Evolutionary conservation across 2,329 filamentous ascomycete species (phyloP), one percentile per base, ranked within the genome.

Genomic region (Leptographium galeiforme): DNA sequence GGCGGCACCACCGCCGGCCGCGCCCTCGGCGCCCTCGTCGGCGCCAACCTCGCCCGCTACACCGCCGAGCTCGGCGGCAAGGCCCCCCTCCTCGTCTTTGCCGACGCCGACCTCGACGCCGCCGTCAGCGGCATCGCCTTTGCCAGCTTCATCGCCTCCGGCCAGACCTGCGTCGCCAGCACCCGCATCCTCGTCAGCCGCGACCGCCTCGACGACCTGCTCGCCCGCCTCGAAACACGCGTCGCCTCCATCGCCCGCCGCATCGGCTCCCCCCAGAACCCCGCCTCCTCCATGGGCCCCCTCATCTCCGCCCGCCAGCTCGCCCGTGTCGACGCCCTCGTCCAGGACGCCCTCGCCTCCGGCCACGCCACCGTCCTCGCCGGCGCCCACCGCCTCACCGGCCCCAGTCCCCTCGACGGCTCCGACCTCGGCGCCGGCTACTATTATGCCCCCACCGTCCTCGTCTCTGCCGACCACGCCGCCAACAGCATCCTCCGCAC

Each of bases 401-500:
- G 74, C 1, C 59, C 38, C 1, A 80, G 78, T 18, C 25, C 60
- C 0, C 65, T 82, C 0, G 77, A 82, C 56, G 70, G 66, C 1
- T 72, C 67, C 1, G 72, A 79, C 49, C 73, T 82, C 33, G 66
- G 68, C 0, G 73, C 72, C 67, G 73, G 78, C 2, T 89, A 89
- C 66, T 95, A 88, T 71, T 94, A 82, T 68, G 76, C 85, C 50
- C 87, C 87, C 0, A 95, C 89, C 0, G 77, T 95, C 2, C 75
- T 95, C 32, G 62, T 64, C 0, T 68, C 65, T 0, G 70, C 81
- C 47, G 34, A 74, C 62, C 69, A 64, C 68, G 16, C 25, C 19
- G 30, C 49, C 46, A 19, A 19, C 47, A 44, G 44, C 48, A 74
- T 89, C 78, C 74, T 79, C 39, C 69, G 79, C 62, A 85, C 87